phyloP scores from a whole-genome alignment of 192 early-diverging fungal genomes.

The Backusella liffmaniae region DNA sequence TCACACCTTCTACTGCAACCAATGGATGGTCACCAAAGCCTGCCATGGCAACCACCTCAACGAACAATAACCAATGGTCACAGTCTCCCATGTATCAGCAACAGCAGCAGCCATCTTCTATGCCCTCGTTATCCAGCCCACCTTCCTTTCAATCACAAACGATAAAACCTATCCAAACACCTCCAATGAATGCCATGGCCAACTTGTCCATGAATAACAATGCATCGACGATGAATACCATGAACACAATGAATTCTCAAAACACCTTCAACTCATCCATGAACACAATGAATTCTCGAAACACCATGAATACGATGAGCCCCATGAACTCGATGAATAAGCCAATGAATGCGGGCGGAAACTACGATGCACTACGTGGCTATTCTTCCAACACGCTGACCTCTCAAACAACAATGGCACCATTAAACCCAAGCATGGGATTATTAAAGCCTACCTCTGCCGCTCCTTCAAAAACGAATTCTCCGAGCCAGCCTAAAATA shows the following conservation, averaged over 20 bases:
- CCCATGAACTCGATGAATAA: too few species aligned
- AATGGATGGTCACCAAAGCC: not conserved
- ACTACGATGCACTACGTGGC: slow-evolving; percentile 3
- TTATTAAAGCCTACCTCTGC: slow-evolving; percentile 14
- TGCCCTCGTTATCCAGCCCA: not conserved
- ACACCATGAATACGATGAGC: not conserved
- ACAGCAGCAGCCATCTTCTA: not conserved
- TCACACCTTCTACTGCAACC: not conserved
- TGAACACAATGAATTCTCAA: not conserved
- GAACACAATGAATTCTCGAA: not conserved
- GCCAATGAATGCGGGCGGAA: not conserved
- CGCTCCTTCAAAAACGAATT: not conserved
- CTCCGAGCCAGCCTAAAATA: not conserved
- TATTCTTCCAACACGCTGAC: not conserved
- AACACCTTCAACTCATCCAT: not conserved
- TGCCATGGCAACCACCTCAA: not conserved
- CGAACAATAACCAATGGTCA: not conserved
- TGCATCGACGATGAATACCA: not conserved
- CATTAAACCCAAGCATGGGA: slow-evolving; percentile 9
- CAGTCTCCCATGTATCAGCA: not conserved
- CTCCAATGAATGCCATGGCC: not conserved
- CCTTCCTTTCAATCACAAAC: not conserved
- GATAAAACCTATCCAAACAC: slow-evolving; percentile 3
- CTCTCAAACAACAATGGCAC: slow-evolving; percentile 4
- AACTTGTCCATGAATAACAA: not conserved